Evolutionary conservation across 345 rosid species (phyloP).

Genomic region (Sonneratia alba): DNA sequence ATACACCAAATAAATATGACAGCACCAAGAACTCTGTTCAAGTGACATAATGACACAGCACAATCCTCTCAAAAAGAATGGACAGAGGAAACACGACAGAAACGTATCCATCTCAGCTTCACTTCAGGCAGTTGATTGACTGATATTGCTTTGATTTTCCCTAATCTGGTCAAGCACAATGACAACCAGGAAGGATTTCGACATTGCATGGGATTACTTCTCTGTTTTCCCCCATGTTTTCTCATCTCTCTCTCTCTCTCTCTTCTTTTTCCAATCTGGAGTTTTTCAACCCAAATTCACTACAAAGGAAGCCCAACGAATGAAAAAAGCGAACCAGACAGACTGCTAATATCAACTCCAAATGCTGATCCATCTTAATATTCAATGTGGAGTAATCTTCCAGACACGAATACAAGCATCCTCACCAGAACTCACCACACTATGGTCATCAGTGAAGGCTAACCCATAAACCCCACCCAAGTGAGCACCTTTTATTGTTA

Average conservation of each 20-base stretch:
- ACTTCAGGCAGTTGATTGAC: not conserved
- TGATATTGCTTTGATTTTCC: not conserved
- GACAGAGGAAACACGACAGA: not conserved
- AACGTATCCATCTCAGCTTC: not conserved
- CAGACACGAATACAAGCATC: slow-evolving; percentile 85
- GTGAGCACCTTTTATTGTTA: slow-evolving; percentile 77
- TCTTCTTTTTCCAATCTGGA: not conserved
- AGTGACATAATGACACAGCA: no score
- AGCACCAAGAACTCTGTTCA: no score
- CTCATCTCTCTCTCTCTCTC: no score
- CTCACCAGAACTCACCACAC: slow-evolving; percentile 80
- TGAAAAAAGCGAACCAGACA: not conserved
- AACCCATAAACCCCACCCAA: slow-evolving; percentile 86
- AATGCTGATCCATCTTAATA: not conserved
- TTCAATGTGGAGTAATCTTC: slow-evolving; percentile 33
- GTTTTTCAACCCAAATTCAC: not conserved
- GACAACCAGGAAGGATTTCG: not conserved
- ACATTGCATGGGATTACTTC: not conserved
- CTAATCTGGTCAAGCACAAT: not conserved
- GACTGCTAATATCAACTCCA: not conserved
- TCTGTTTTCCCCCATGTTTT: not conserved
- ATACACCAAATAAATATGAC: no score
- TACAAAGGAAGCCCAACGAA: not conserved
- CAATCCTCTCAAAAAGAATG: no score
- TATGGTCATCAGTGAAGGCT: slow-evolving; percentile 52